Conservation (phyloP, 208 protist genomes). For the Leishmania tropica region DNA sequence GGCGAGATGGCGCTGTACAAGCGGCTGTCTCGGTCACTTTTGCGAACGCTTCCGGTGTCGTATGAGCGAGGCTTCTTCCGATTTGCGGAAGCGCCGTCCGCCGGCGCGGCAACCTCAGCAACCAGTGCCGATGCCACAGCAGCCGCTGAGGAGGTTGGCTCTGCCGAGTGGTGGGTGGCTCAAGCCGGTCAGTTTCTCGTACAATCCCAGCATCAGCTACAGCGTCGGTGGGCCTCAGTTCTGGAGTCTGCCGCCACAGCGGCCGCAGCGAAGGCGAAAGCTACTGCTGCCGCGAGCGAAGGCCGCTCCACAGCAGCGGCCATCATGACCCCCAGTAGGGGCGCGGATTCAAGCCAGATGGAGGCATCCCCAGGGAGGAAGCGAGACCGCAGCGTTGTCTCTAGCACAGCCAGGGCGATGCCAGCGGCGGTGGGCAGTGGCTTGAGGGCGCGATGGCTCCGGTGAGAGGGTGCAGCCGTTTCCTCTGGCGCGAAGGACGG, state of each 20-base stretch:
- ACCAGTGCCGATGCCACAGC: not conserved
- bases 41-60: conserved; percentile 62
- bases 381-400: conserved; percentile 2
- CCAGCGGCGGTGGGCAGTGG: not conserved
- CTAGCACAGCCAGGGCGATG: not conserved
- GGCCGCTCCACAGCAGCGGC: not conserved
- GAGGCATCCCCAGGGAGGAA: not conserved
- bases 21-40: conserved; percentile 46
- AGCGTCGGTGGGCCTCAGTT: conserved; percentile 59
- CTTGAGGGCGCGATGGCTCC: not conserved
- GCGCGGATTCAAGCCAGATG: not conserved
- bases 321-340: not conserved
- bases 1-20: conserved; percentile 81
- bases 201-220: conserved; percentile 52
- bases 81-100: conserved; percentile 45
- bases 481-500: not conserved
- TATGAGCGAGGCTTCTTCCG: conserved; percentile 87
- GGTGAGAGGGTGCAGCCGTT: not conserved
- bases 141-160: not conserved
- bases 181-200: conserved; percentile 45
- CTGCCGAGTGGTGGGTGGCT: conserved; percentile 60
- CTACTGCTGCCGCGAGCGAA: not conserved
- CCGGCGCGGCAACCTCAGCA: not conserved
- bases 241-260: conserved; percentile 35
- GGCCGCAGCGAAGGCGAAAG: conserved; percentile 15